Evolutionary conservation across 257 asterid genomes (phyloP), one percentile per base, ranked within the genome.

Genomic region (Solanum peruvianum): DNA sequence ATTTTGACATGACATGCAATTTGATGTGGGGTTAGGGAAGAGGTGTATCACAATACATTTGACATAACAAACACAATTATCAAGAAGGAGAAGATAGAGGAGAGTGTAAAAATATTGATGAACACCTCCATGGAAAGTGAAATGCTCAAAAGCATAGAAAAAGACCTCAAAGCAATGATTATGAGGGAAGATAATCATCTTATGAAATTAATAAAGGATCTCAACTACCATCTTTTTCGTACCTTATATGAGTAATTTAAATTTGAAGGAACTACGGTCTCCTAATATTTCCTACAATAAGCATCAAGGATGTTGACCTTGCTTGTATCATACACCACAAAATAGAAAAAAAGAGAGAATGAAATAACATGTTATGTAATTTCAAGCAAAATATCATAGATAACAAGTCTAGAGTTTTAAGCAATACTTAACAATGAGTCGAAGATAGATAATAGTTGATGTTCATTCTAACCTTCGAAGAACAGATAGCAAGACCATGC

Each of bases 111-210:
- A 0, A 21, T 75, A 12, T 4, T 88, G 62, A 82, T 90, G 86
- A n/a, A 56, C 44, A 44, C 47, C 6, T 70, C 89, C 0, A 69
- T 16, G 13, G 87, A 80, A 31, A 87, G 88, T 21, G 47, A 44
- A 73, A 81, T 62, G 29, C 81, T 81, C 14, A 90, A 88, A 69
- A 27, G 39, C 1, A 85, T 83, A 25, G 89, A 67, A 15, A 83
- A 80, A 80, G 44, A 62, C 41, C 35, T 27, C 1, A 84, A 83
- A 31, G 73, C 9, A 37, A 82, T 27, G 56, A 73, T 47, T 11
- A 84, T 69, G 58, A 62, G 71, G 73, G 89, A 89, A 7, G 86
- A 83, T 49, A 84, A 83, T 27, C 83, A 88, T 77, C 71, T 90
- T 16, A 45, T 29, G 18, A 64, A 16, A 6, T 35, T 90, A 84